Base-by-base conservation (phyloP, 768 basidiomycete species). In the Hypholoma fasciculare region DNA sequence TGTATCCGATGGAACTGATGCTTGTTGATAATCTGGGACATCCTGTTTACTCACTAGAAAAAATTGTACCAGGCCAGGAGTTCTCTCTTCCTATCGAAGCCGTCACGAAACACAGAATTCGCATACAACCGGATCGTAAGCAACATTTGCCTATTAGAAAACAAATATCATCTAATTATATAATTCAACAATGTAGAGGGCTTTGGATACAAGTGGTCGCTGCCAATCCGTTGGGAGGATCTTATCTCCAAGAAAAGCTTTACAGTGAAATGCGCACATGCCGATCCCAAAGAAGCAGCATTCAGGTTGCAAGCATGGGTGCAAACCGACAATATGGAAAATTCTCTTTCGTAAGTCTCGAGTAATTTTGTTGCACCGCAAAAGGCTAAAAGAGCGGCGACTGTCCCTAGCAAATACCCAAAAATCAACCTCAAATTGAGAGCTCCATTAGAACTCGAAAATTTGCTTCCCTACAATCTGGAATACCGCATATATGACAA, bases 401-500 rank as follows among this genome's bases (percentile, higher is more conserved):
- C 44, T 4, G 23, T 23, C 23, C 43, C 1, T 67, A 97, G 94
- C 58, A 87, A 84, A 72, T 89, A 90, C 62, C 96, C 97, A 2
- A 89, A 87, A 70, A 85, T 98, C 57, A 87, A 85, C 47, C 78
- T 99, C 50, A 89, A 85, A 59, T 84, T 99, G 46, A 87, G 94
- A 37, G 94, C 97, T 13, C 97, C 97, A 0, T 80, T 99, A 26
- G 96, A 99, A 67, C 76, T 99, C 9, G 96, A 99, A 73, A 99
- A 99, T 69, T 76, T 98, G 17, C 76, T 98, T 20, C 97, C 97
- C 0, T 97, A 89, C 74, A 94, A 98, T 65, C 73, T 98, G 51
- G 89, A 94, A 65, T 99, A 97, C 75, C 85, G 94, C n/a, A 90
- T 98, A 36, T 98, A 94, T 63, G 96, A 99, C 78, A 97, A 95